These are phyloP conservation scores for Scalesia atractyloides DNA, from an alignment of 129 eudicot genomes.

Conservation along the genomic window DNA sequence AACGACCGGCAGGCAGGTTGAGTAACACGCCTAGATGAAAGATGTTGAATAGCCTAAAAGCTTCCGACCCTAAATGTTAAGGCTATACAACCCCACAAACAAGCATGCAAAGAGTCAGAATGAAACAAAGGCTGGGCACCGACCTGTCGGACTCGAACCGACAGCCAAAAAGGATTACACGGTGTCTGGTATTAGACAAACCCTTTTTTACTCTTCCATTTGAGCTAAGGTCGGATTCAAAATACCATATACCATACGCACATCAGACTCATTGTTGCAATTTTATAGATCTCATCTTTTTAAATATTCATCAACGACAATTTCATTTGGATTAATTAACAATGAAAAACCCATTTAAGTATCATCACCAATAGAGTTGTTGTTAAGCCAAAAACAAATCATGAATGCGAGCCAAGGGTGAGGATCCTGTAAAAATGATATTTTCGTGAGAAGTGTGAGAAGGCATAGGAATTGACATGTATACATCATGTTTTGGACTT, in stretches of 20 bases:
- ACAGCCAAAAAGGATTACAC: slow-evolving; percentile 52
- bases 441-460: too few species aligned
- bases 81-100: background rate
- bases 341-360: background rate
- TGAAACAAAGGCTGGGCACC: slow-evolving; percentile 24
- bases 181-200: slow-evolving; percentile 26
- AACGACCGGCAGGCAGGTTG: background rate
- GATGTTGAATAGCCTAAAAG: background rate
- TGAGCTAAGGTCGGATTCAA: slow-evolving; percentile 69
- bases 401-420: background rate
- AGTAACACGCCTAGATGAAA: background rate
- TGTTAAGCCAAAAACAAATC: background rate
- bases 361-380: too few species aligned
- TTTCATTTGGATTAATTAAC: background rate
- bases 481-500: too few species aligned
- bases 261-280: background rate
- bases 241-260: background rate
- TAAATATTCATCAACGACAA: background rate
- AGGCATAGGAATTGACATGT: too few species aligned
- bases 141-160: slow-evolving; percentile 81
- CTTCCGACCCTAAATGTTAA: background rate
- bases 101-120: background rate
- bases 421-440: too few species aligned
- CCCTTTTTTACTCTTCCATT: slow-evolving; percentile 68
- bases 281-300: background rate